These are phyloP conservation scores for Davidsoniella australis DNA, from an alignment of 2,329 filamentous ascomycete species.

Conservation along the genomic window DNA sequence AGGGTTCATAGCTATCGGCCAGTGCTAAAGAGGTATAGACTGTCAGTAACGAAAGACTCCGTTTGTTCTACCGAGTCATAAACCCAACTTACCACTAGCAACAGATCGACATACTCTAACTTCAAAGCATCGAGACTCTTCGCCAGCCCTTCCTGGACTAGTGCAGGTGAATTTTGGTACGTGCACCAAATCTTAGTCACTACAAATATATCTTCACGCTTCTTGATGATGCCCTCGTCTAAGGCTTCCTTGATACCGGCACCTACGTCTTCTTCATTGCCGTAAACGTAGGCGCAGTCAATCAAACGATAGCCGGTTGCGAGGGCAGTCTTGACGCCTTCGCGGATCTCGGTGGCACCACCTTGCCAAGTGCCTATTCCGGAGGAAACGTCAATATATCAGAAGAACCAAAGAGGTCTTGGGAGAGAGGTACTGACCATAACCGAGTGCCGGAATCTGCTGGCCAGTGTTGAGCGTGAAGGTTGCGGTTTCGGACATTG, in stretches of 20 bases:
- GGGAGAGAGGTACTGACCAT: conserved; percentile 28
- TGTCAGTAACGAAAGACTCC: too few species aligned
- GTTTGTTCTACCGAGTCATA: background rate
- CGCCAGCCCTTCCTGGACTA: conserved; percentile 51
- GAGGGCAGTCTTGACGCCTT: conserved; percentile 41
- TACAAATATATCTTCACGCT: conserved; percentile 66
- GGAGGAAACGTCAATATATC: conserved; percentile 3
- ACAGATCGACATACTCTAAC: conserved; percentile 67
- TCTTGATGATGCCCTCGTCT: conserved; percentile 38
- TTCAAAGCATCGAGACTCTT: conserved; percentile 58
- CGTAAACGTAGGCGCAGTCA: conserved; percentile 62
- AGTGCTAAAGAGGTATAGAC: conserved; percentile 34
- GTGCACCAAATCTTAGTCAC: conserved; percentile 77
- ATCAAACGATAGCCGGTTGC: conserved; percentile 41
- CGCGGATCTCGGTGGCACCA: conserved; percentile 37
- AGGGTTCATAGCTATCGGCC: conserved; percentile 68
- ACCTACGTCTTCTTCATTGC: conserved; percentile 71
- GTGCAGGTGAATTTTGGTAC: conserved; percentile 39
- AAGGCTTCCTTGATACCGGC: conserved; percentile 60
- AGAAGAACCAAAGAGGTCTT: conserved; percentile 1
- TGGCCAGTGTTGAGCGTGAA: conserved; percentile 49
- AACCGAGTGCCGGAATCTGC: conserved; percentile 45
- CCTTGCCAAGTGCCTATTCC: conserved; percentile 47
- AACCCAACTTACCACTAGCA: conserved; percentile 37
- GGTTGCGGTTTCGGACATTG: conserved; percentile 20